Evolutionary conservation across 805 yeast genomes (phyloP), one percentile per base, ranked within the genome.

Genomic region (Monosporozyma yasuniensis): DNA sequence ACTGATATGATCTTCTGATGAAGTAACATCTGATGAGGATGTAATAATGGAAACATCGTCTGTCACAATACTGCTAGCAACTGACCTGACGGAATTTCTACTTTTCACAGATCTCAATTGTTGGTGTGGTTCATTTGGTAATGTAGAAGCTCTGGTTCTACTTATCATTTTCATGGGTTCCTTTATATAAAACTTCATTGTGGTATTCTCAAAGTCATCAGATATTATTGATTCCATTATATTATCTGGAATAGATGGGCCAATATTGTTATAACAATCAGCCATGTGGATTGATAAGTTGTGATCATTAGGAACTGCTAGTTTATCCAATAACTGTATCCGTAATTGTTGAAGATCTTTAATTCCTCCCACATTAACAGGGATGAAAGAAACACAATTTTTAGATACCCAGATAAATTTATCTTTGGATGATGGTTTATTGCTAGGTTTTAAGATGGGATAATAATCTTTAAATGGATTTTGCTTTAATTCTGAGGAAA

Each of bases 181-280:
- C 43, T 63, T 64, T 12, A 66, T 43, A 44, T 43, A 65, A 27
- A 66, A 53, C 45, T 61, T 63, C 23, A 54, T 57, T 3, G 70
- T 61, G 14, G 64, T 53, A 32, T 65, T 61, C 8, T 60, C 53
- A 50, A 74, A 75, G 12, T 58, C 54, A 23, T 67, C 58, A 1
- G 63, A 59, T 10, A 76, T 56, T 1, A 78, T 56, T 1, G 55
- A 53, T 2, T 69, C 68, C 2, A 83, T 50, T 1, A 74, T 57
- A 2, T 71, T 71, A 43, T 80, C 83, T 21, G 81, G 75, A 18
- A 84, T 56, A 0, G 80, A 71, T 4, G 69, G 75, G 27, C 89
- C 91, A 27, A 76, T 73, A 14, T 73, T 72, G 46, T 80, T 70
- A 19, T 80, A 79, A 61, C 81, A 79, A 47, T 87, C 95, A 0